Evolutionary conservation across 2,329 filamentous ascomycete genomes (phyloP), one percentile per base, ranked within the genome.

Genomic region (Ophiocordyceps sinensis): DNA sequence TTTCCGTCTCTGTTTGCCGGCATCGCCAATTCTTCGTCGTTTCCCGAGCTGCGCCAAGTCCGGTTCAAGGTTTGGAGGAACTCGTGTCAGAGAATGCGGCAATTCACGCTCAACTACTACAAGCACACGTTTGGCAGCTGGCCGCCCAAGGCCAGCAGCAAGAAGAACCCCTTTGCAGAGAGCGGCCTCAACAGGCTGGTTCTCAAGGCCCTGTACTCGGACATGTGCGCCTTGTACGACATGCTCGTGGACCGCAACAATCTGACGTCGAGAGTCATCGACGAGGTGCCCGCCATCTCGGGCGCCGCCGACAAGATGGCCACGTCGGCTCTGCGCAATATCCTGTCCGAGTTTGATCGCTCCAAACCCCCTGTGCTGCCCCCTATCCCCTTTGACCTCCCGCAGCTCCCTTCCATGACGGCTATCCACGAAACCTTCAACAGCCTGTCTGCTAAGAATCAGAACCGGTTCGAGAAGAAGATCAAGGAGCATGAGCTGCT

Each of bases 1-100:
- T 95, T 94, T 51, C 87, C 88, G 0, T 83, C 85, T 1, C 66
- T 96, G 5, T 96, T 94, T 55, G 77, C 86, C 0, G 91, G 91
- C 29, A 77, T 87, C 48, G 89, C 85, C 53, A 87, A 80, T 58
- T 94, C 86, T 4, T 88, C 81, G 11, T 85, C 82, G 1, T 73
- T 77, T 19, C 70, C 71, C 1, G 86, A 94, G 58, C 79, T 85
- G 47, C 88, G 80, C 56, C 66, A 77, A 15, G 75, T 94, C 36
- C 78, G 80, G 19, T 96, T 93, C 66, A 86, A 87, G 58, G 72
- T 75, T 26, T 96, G 91, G 89, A 82, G 76, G 52, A 67, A 69
- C 15, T 73, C 79, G 2, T 96, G 89, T 56, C 64, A 73, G 44
- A 77, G 75, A 42, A 86, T 88, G 69, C 74, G 85, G 32, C 75